Base-by-base conservation (phyloP, 441 rosid species). In the Jatropha podagrica region DNA sequence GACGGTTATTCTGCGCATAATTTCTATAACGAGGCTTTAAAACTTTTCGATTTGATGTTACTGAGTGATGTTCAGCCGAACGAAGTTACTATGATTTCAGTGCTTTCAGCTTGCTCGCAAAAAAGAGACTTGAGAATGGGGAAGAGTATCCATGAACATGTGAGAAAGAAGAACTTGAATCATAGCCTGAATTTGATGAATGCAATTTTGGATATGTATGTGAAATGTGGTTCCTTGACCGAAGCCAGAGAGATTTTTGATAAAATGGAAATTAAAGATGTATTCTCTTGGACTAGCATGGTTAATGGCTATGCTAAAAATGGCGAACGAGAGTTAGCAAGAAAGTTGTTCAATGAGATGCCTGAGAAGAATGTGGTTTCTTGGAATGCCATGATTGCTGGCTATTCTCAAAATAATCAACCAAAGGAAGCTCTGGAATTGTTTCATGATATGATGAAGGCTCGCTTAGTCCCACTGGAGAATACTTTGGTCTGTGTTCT, bases 351-450 rank as follows among this genome's bases (percentile, higher is more conserved):
- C 18, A 6, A 74, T 54, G 65, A 74, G 15, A 74, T 74, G 64
- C 77, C 77, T 41, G 65, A 74, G 63, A 74, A 69, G 10, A 74
- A 74, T 52, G 76, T 65, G 20, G 71, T 74, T 38, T 74, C 76
- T 26, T 74, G 77, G 77, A 65, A 54, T 65, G 77, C 77, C 52
- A 74, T 74, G 77, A 65, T 74, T 37, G 71, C 77, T 20, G 77
- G 77, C 27, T 74, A 74, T 68, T 74, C 77, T 18, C 77, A 74
- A 27, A 74, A 74, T 12, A 74, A 74, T 54, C 71, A 15, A 42
- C 77, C 77, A 20, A 42, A 65, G 38, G 44, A 74, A 65, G 77
- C 77, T 54, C 14, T 74, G 15, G 71, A 40, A 40, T 20, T 74
- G 62, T 74, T 65, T 65, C 77, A 41, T 41, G 26, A 65, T 18